These are phyloP conservation scores for Clathrospora elynae DNA, from an alignment of 2,329 filamentous ascomycete genomes.

Conservation along the genomic window DNA sequence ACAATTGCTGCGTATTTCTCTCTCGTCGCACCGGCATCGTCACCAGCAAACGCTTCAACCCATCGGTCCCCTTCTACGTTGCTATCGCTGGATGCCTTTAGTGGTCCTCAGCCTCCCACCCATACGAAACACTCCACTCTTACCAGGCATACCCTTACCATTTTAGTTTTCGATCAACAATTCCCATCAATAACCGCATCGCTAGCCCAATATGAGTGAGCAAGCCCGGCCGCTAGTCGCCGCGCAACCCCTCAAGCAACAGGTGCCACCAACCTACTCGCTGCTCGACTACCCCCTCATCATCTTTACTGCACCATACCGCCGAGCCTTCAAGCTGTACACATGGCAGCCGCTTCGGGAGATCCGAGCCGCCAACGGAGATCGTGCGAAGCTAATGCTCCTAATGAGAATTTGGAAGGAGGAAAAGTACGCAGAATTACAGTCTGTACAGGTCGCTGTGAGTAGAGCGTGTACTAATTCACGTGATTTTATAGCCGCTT, in stretches of 20 bases:
- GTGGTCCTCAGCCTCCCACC: too few relatives aligned
- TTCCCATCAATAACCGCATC: too few relatives aligned
- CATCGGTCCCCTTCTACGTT: too few relatives aligned
- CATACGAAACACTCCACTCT: too few relatives aligned
- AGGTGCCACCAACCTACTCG: conserved; percentile 5
- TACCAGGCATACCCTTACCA: too few relatives aligned
- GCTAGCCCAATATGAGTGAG: too few relatives aligned
- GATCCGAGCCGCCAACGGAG: conserved; percentile 25
- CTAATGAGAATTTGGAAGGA: conserved; percentile 30
- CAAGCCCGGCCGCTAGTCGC: neutral
- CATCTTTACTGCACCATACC: conserved; percentile 33
- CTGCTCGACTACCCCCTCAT: conserved; percentile 1
- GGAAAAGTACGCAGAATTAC: conserved; percentile 38
- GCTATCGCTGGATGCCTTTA: too few relatives aligned
- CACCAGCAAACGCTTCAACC: too few relatives aligned
- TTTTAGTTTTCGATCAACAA: too few relatives aligned
- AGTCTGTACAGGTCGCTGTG: conserved; percentile 35
- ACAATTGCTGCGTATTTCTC: too few relatives aligned
- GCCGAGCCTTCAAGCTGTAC: conserved; percentile 39
- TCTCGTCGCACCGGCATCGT: too few relatives aligned
- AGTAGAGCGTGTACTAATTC: neutral
- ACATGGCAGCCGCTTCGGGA: conserved; percentile 36
- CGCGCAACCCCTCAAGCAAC: conserved; percentile 3
- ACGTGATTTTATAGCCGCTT: neutral
- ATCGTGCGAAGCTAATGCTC: conserved; percentile 22